phyloP scores from a whole-genome alignment of 2,329 filamentous ascomycete species.

The Neoarthrinium moseri region DNA sequence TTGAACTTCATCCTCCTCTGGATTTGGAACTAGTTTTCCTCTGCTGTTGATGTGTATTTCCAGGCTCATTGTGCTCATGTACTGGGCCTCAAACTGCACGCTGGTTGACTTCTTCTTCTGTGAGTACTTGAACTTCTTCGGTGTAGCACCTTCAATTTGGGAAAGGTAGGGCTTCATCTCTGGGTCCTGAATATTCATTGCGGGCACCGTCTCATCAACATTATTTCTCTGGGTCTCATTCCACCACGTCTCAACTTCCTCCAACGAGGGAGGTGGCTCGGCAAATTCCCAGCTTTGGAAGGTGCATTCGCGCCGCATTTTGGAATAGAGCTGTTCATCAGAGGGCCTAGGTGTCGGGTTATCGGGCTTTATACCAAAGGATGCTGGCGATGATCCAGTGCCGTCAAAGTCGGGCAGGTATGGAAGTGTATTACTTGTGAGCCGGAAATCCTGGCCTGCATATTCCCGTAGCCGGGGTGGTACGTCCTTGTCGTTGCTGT shows the following conservation, averaged over 20 bases:
- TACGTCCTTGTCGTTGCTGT: constrained; percentile 80
- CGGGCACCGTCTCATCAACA: constrained; percentile 15
- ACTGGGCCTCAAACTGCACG: constrained; percentile 80
- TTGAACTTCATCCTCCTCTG: constrained; percentile 83
- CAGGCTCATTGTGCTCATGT: constrained; percentile 96
- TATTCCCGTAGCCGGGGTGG: constrained; percentile 77
- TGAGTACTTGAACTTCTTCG: constrained; percentile 82
- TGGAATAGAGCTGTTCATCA: constrained; percentile 49
- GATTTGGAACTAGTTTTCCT: constrained; percentile 78
- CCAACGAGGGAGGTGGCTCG: constrained; percentile 64
- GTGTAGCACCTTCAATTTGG: constrained; percentile 87
- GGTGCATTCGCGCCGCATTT: constrained; percentile 56
- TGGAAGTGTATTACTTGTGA: constrained; percentile 72
- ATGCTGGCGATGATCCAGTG: constrained; percentile 54
- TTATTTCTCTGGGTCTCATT: constrained; percentile 30
- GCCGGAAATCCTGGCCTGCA: constrained; percentile 79
- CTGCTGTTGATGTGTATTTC: constrained; percentile 91
- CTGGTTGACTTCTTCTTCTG: constrained; percentile 73
- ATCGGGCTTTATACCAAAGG: constrained; percentile 50
- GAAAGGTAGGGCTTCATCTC: constrained; percentile 53
- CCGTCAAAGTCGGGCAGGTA: constrained; percentile 79
- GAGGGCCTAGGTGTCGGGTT: constrained; percentile 47
- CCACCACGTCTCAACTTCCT: constrained; percentile 72
- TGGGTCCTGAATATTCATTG: constrained; percentile 17
- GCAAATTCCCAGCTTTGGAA: constrained; percentile 77